Evolutionary conservation across 176 grass and related monocot species (phyloP), one percentile per base, ranked within the genome.

Genomic region (Oryza australiensis): DNA sequence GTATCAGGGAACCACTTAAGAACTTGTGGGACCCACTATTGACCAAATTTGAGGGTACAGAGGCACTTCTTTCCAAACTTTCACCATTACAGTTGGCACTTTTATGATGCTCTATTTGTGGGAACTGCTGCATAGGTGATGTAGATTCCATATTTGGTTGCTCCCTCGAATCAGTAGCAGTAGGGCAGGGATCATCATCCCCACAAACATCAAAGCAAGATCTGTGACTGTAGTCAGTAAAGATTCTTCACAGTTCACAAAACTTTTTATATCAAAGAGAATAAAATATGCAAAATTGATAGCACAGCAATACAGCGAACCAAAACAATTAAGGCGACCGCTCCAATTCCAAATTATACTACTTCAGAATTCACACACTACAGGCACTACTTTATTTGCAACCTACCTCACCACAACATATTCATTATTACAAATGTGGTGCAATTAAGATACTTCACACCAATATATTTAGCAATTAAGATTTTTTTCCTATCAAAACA

Each of bases 151-250:
- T 51, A 30, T n/a, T 86, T 86, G 79, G 76, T 73, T 82, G 78
- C 20, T 53, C 69, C 77, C 83, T 78, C 38, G 15, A 87, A 76
- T 87, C 78, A 28, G 72, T 62, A 88, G 65, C 69, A 63, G 64
- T 83, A 87, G 77, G 32, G 46, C 80, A 12, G n/a, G 10, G 73
- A 24, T 91, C 80, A 82, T 94, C 87, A 69, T 91, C 89, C 42
- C 68, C 89, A 70, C 82, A 88, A 30, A 95, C 93, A 80, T 99
- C 93, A 80, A 99, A 99, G 82, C 91, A 94, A 66, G 87, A 86
- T 89, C 93, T 99, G 87, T 86, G 86, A 82, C 32, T 74, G 51
- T 62, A 88, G 51, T 82, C 26, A 74, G 78, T 81, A 14, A 78
- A 68, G 51, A 77, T 72, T 49, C 78, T 68, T 83, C 62, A 83